Percentiles rank a stretch among this genome's conserved stretches.
Conservation (phyloP, 116 monocot genomes). For the Posidonia oceanica region DNA sequence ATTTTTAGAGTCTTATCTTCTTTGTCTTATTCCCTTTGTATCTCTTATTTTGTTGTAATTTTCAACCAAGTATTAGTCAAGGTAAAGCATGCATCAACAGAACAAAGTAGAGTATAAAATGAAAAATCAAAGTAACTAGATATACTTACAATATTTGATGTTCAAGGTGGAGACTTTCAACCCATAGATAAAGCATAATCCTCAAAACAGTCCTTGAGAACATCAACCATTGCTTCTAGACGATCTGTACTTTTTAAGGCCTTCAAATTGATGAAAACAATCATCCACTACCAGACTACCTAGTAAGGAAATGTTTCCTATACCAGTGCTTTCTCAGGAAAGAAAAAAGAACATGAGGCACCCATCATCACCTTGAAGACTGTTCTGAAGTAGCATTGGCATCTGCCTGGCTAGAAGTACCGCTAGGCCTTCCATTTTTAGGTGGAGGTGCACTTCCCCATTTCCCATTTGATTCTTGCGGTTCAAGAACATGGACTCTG, state of each 20-base stretch:
- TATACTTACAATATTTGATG: too few species aligned
- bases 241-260: neutral
- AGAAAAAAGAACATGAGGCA: neutral
- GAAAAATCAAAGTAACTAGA: too few species aligned
- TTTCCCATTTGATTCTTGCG: conserved; percentile 50
- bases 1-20: too few species aligned
- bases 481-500: conserved; percentile 66
- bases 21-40: too few species aligned
- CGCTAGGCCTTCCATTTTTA: conserved; percentile 26
- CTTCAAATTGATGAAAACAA: neutral
- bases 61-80: too few species aligned
- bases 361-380: conserved; percentile 4
- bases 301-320: neutral
- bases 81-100: too few species aligned
- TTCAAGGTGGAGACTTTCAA: too few species aligned
- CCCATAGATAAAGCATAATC: too few species aligned
- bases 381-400: neutral
- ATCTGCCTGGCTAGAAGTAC: neutral
- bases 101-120: too few species aligned
- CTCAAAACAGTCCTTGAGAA: too few species aligned
- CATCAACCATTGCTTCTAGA: neutral
- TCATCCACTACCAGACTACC: neutral
- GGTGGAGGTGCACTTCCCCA: conserved; percentile 54
- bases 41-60: too few species aligned
- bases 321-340: neutral